These are phyloP conservation scores for Rhizopogon vulgaris DNA, from an alignment of 768 basidiomycete genomes.

Conservation along the genomic window DNA sequence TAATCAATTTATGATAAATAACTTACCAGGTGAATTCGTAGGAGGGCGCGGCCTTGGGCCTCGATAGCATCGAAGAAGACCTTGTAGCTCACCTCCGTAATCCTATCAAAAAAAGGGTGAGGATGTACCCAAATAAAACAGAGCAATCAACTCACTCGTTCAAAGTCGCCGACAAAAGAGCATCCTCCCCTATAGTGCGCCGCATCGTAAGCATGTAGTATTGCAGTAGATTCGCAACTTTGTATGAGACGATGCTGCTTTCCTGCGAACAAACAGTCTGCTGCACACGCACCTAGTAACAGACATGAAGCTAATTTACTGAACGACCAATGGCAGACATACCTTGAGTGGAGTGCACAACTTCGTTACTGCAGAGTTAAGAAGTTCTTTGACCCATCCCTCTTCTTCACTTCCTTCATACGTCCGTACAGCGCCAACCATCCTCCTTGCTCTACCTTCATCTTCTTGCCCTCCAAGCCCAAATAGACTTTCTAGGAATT, in stretches of 20 bases:
- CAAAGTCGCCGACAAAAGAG: slow-evolving; percentile 68
- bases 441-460: slow-evolving; percentile 29
- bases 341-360: slow-evolving; percentile 89
- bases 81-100: slow-evolving; percentile 74
- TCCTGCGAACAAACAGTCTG: slow-evolving; percentile 94
- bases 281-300: slow-evolving; percentile 70
- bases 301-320: neutral
- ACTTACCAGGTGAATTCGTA: slow-evolving; percentile 49
- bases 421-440: slow-evolving; percentile 70
- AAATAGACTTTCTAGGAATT: slow-evolving; percentile 88
- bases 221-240: slow-evolving; percentile 89
- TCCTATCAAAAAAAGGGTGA: slow-evolving; percentile 35
- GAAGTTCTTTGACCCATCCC: slow-evolving; percentile 69
- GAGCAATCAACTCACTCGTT: slow-evolving; percentile 54
- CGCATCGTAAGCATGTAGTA: slow-evolving; percentile 94
- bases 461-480: slow-evolving; percentile 40
- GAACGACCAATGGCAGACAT: slow-evolving; percentile 1
- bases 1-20: neutral
- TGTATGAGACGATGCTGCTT: slow-evolving; percentile 86
- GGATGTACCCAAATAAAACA: neutral
- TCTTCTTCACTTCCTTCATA: slow-evolving; percentile 60
- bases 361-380: slow-evolving; percentile 79
- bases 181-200: slow-evolving; percentile 82
- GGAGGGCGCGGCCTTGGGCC: slow-evolving; percentile 66
- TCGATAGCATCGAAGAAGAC: slow-evolving; percentile 88